Evolutionary conservation across 768 basidiomycete species (phyloP).

Genomic region (Mycena belliarum): DNA sequence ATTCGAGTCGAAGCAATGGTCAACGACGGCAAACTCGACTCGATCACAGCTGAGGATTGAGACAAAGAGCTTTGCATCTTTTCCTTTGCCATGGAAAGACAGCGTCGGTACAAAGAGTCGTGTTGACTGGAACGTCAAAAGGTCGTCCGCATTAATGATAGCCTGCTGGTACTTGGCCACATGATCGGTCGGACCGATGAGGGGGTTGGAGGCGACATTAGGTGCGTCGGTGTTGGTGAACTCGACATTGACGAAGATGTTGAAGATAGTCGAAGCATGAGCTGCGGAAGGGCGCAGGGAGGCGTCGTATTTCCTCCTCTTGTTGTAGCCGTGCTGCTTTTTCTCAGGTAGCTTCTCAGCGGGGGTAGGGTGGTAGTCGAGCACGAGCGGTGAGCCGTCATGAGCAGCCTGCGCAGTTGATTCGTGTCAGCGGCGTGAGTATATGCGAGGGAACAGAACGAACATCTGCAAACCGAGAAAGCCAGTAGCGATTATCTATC

Average conservation of each 20-base stretch:
- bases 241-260: conserved; percentile 15
- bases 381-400: conserved; percentile 2
- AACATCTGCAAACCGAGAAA: conserved; percentile 13
- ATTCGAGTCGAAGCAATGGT: conserved; percentile 7
- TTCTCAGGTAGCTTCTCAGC: conserved; percentile 1
- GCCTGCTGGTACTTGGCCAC: conserved; percentile 19
- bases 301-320: conserved; percentile 11
- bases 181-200: conserved; percentile 5
- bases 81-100: conserved; percentile 19
- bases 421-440: conserved; percentile 3
- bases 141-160: conserved; percentile 13
- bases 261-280: not conserved
- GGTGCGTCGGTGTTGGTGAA: conserved; percentile 15
- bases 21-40: conserved; percentile 10
- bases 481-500: conserved; percentile 10
- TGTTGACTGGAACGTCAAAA: conserved; percentile 12
- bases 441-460: conserved; percentile 7
- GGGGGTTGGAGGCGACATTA: conserved; percentile 6
- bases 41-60: conserved; percentile 14
- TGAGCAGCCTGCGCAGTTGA: conserved; percentile 2
- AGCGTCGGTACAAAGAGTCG: conserved; percentile 16
- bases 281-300: conserved; percentile 16
- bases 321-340: conserved; percentile 9
- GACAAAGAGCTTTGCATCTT: conserved; percentile 8
- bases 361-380: conserved; percentile 9